Percentiles rank a stretch among this genome's conserved stretches.
These are phyloP conservation scores for Mycena albidolilacea DNA, from an alignment of 768 basidiomycete species.

Conservation along the genomic window DNA sequence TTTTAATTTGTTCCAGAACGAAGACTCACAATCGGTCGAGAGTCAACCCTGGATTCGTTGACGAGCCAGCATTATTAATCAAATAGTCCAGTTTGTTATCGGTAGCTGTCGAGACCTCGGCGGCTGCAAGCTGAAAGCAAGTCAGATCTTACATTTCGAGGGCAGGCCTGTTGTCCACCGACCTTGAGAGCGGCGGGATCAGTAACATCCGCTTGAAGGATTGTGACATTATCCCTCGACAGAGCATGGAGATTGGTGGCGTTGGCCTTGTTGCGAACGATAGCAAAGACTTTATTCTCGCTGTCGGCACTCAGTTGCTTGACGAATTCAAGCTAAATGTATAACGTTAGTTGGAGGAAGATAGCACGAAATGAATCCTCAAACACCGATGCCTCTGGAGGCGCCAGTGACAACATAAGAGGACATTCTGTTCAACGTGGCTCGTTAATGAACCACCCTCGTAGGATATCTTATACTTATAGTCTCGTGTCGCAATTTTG, in stretches of 20 bases:
- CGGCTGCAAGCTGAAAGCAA: neutral
- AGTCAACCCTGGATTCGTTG: neutral
- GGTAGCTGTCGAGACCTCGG: constrained; percentile 3
- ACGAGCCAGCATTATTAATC: constrained; percentile 16
- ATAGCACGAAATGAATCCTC: neutral
- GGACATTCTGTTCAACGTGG: neutral
- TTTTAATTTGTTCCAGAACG: no score
- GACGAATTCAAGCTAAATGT: constrained; percentile 1
- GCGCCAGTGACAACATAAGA: constrained; percentile 9
- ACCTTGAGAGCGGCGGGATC: neutral
- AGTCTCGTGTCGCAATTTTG: no score
- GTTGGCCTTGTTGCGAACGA: constrained; percentile 3
- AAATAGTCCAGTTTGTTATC: constrained; percentile 14
- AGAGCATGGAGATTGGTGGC: neutral
- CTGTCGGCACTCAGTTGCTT: neutral
- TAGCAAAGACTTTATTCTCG: neutral
- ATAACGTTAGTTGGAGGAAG: neutral
- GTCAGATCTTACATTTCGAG: no score
- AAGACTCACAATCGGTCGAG: constrained; percentile 7
- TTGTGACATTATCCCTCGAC: constrained; percentile 1
- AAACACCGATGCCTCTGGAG: constrained; percentile 1
- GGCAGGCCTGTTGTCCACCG: no score
- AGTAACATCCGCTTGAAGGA: constrained; percentile 6
- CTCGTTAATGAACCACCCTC: no score
- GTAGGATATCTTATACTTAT: no score